phyloP scores from a whole-genome alignment of 164 flowering plant species.

The Vitis labrusca region DNA sequence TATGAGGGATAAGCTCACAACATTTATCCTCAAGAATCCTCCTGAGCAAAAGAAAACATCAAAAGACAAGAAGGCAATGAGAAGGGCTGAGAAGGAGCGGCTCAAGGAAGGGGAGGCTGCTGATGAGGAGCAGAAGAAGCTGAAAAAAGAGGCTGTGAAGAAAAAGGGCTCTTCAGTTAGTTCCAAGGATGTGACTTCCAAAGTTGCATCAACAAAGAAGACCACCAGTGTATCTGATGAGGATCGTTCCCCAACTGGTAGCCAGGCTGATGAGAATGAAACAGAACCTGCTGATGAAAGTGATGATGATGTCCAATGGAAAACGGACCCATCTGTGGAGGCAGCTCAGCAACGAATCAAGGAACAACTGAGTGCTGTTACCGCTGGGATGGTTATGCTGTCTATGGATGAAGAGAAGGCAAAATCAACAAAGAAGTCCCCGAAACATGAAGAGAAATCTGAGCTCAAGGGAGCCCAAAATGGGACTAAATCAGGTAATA shows the following conservation, averaged over 20 bases:
- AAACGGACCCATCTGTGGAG: constrained; percentile 67
- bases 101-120: constrained; percentile 92
- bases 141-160: constrained; percentile 60
- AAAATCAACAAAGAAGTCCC: constrained; percentile 30
- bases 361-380: constrained; percentile 72
- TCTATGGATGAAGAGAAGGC: constrained; percentile 41
- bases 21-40: constrained; percentile 85
- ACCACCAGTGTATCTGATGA: constrained; percentile 58
- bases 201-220: constrained; percentile 47
- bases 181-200: constrained; percentile 37
- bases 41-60: constrained; percentile 81
- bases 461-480: constrained; percentile 10
- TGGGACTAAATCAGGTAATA: constrained; percentile 2
- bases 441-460: constrained; percentile 27
- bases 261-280: constrained; percentile 60
- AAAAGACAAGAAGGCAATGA: constrained; percentile 88
- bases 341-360: constrained; percentile 69
- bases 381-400: constrained; percentile 82
- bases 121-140: constrained; percentile 77
- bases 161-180: constrained; percentile 37
- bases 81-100: constrained; percentile 93
- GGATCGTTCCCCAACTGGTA: constrained; percentile 55
- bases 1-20: constrained; percentile 89
- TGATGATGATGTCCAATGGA: constrained; percentile 68
- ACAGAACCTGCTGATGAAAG: constrained; percentile 22